Evolutionary conservation across 1,284 basidiomycete genomes (phyloP).

Genomic region (Malassezia pachydermatis): DNA sequence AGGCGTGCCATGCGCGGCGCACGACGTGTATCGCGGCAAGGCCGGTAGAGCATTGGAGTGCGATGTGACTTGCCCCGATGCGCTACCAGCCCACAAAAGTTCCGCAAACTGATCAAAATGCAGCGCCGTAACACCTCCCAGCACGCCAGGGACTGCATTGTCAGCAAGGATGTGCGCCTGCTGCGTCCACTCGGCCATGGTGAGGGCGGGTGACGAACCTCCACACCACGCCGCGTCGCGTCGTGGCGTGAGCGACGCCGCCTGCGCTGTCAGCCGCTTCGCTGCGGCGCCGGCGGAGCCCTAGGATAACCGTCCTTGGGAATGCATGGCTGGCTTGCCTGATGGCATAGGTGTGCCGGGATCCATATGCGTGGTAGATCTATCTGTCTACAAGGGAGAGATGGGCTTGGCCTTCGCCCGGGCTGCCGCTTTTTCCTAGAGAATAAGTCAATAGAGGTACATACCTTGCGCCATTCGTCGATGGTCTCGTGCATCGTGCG

Average conservation of each 20-base stretch:
- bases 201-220: not conserved
- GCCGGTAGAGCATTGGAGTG: slow-evolving; percentile 47
- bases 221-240: slow-evolving; percentile 1
- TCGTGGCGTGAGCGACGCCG: not conserved
- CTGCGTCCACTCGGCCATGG: slow-evolving; percentile 42
- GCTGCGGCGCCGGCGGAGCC: too few relatives aligned
- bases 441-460: not conserved
- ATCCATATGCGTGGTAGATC: not conserved
- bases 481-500: slow-evolving; percentile 17
- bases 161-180: slow-evolving; percentile 33
- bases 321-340: too few relatives aligned
- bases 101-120: slow-evolving; percentile 83
- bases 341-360: not conserved
- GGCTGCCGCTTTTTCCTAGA: slow-evolving; percentile 11
- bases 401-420: slow-evolving; percentile 11
- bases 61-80: slow-evolving; percentile 63
- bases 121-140: slow-evolving; percentile 49
- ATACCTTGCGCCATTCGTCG: slow-evolving; percentile 26
- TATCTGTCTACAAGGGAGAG: slow-evolving; percentile 11
- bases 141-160: slow-evolving; percentile 31
- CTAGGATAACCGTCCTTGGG: too few relatives aligned
- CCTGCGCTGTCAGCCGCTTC: too few relatives aligned
- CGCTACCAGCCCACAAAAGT: slow-evolving; percentile 73
- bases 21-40: slow-evolving; percentile 56
- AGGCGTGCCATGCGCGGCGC: slow-evolving; percentile 53